Conservation (phyloP, 2,329 filamentous ascomycete species). For the Laburnicola sp. region DNA sequence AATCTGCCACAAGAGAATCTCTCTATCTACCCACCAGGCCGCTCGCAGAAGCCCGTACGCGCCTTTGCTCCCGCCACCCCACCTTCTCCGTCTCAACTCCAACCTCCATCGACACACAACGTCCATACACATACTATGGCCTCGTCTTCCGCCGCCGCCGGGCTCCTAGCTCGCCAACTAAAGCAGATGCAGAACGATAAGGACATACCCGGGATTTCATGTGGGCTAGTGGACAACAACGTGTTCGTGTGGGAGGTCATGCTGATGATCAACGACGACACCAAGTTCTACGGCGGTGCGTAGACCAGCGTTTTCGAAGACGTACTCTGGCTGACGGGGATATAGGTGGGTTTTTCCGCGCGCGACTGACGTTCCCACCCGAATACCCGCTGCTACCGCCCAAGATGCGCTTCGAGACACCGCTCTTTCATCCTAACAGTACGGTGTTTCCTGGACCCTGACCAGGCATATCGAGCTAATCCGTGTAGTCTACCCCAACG, state of each 20-base stretch:
- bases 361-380: slow-evolving; percentile 90
- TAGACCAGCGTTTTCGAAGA: slow-evolving; percentile 10
- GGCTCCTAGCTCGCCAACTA: slow-evolving; percentile 80
- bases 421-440: slow-evolving; percentile 98
- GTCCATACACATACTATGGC: slow-evolving; percentile 34
- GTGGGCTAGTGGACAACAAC: slow-evolving; percentile 81
- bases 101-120: slow-evolving; percentile 7
- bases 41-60: neutral
- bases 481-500: slow-evolving; percentile 78
- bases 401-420: slow-evolving; percentile 91
- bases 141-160: slow-evolving; percentile 60
- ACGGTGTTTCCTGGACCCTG: slow-evolving; percentile 24
- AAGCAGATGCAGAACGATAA: slow-evolving; percentile 92
- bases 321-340: slow-evolving; percentile 10
- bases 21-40: too few relatives aligned
- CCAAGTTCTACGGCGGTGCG: slow-evolving; percentile 88
- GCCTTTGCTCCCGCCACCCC: slow-evolving; percentile 4
- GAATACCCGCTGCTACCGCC: slow-evolving; percentile 97
- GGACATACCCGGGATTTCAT: slow-evolving; percentile 92
- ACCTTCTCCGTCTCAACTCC: slow-evolving; percentile 8
- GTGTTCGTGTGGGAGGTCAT: slow-evolving; percentile 99
- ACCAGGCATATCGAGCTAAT: neutral
- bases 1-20: neutral
- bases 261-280: slow-evolving; percentile 96
- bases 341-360: slow-evolving; percentile 84